Base-by-base conservation (phyloP, 352 stramenopile genomes). In the Pilasporangium apinafurcum region DNA sequence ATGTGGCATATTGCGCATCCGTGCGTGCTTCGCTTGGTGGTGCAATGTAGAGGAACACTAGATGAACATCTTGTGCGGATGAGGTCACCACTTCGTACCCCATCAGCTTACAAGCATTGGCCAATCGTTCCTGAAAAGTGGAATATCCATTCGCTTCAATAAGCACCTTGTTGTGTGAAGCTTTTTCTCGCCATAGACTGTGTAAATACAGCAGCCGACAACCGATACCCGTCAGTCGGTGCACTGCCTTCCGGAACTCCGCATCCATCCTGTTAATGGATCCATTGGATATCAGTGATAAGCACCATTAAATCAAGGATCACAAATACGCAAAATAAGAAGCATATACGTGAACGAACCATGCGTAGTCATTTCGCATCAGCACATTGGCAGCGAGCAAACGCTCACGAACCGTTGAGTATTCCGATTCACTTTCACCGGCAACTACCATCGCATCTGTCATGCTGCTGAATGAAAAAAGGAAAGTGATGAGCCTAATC, bases 331-430 rank as follows among this genome's bases (percentile, higher is more conserved):
- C 21, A 39, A 29, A 42, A 4, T 3, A 18, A 30, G 28, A 18
- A 38, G 12, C 29, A n/a, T 12, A 18, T 4, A 44, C 29, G 16
- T 39, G 13, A 16, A 9, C 59, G 29, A 51, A 82, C 81, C 81
- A 93, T 1, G 81, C 81, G 45, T 93, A 93, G 45, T 93, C 81
- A 43, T 93, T 88, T 42, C 81, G 76, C 78, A 93, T 93, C 44
- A 80, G 67, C 43, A 89, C 61, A 9, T 68, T 63, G 20, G 72
- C 51, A 24, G 48, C 53, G 21, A 75, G 26, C 21, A 88, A 63
- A 14, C 65, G 72, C 56, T 76, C 60, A 37, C 76, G 76, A n/a
- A n/a, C n/a, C n/a, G n/a, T n/a, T n/a, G n/a, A n/a, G n/a, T n/a
- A n/a, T n/a, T n/a, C n/a, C n/a, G n/a, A n/a, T n/a, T n/a, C n/a